These are phyloP conservation scores for Phytophthora pistaciae DNA, from an alignment of 352 stramenopile species.

Conservation along the genomic window DNA sequence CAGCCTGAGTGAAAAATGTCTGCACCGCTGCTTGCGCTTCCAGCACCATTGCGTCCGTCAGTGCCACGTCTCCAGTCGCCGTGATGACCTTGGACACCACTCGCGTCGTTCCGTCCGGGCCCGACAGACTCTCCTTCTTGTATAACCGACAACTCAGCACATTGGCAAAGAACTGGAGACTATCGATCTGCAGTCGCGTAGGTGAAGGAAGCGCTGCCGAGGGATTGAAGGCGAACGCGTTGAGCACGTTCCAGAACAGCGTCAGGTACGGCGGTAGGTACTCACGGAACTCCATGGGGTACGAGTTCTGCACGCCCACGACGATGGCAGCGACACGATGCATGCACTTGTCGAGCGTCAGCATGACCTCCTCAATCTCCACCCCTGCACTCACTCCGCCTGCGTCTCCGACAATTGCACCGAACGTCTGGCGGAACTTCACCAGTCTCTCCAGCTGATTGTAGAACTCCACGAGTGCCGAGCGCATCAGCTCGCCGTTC, in stretches of 20 bases:
- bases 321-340: constrained; percentile 71
- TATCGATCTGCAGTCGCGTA: constrained; percentile 68
- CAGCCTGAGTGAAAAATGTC: constrained; percentile 57
- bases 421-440: constrained; percentile 47
- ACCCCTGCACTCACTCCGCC: neutral
- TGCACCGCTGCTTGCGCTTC: constrained; percentile 69
- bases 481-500: constrained; percentile 62
- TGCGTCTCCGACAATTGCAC: constrained; percentile 11
- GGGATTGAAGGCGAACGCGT: constrained; percentile 24
- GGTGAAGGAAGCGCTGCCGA: constrained; percentile 24
- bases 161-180: constrained; percentile 85
- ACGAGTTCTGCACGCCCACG: constrained; percentile 78
- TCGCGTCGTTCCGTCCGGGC: constrained; percentile 45
- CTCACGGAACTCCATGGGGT: constrained; percentile 87
- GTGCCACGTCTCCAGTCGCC: constrained; percentile 72
- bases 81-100: constrained; percentile 85
- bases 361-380: constrained; percentile 20
- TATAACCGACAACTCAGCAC: constrained; percentile 85
- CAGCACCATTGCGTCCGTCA: constrained; percentile 82
- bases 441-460: constrained; percentile 75
- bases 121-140: constrained; percentile 72
- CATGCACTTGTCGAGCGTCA: constrained; percentile 69
- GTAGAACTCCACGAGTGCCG: constrained; percentile 74
- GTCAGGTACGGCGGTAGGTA: constrained; percentile 74
- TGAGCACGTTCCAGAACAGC: constrained; percentile 74